phyloP scores from a whole-genome alignment of 257 asterid species.

The Fraxinus anomala region DNA sequence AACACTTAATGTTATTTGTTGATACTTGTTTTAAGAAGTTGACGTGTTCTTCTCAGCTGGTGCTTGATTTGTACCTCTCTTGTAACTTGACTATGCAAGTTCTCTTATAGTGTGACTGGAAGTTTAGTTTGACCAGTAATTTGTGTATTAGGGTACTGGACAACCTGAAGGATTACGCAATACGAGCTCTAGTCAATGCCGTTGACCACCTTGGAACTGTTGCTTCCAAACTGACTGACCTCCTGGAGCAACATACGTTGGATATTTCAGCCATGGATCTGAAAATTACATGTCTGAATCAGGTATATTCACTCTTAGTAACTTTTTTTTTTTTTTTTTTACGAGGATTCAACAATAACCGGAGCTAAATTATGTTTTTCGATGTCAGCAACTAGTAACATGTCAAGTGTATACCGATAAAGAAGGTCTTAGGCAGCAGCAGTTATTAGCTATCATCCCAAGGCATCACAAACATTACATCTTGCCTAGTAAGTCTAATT shows the following conservation, averaged over 20 bases:
- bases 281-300: slow-evolving; percentile 66
- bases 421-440: slow-evolving; percentile 96
- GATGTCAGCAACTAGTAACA: slow-evolving; percentile 72
- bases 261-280: slow-evolving; percentile 76
- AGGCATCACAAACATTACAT: slow-evolving; percentile 95
- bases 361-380: slow-evolving; percentile 28
- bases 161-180: slow-evolving; percentile 89
- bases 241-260: slow-evolving; percentile 68
- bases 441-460: slow-evolving; percentile 78
- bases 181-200: slow-evolving; percentile 88
- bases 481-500: slow-evolving; percentile 68
- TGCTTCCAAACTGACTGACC: slow-evolving; percentile 79
- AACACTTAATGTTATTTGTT: too few species aligned
- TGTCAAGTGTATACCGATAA: slow-evolving; percentile 77
- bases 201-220: slow-evolving; percentile 96
- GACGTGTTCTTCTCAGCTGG: background rate
- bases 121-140: background rate
- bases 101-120: too few species aligned
- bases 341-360: slow-evolving; percentile 17
- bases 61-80: background rate
- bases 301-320: slow-evolving; percentile 45
- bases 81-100: background rate
- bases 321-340: slow-evolving; percentile 3
- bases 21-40: background rate
- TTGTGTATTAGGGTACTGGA: slow-evolving; percentile 37